Evolutionary conservation across 139 green algal genomes (phyloP), one percentile per base, ranked within the genome.

Genomic region (Coelastrella sp.): DNA sequence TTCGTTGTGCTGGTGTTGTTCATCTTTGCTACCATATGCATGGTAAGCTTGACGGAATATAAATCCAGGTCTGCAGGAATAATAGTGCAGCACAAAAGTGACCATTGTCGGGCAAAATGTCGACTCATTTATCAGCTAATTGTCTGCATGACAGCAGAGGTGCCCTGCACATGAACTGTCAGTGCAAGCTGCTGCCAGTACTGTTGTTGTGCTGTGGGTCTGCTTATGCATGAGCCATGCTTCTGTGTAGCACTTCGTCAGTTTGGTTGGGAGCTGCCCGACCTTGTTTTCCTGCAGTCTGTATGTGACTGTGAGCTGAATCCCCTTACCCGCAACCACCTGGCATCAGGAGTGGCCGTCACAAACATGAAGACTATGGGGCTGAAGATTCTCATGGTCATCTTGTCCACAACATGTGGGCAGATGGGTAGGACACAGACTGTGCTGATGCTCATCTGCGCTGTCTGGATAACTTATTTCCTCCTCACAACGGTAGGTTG

Each of bases 381-480:
- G 5, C 80, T 91, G 61, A 91, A 90, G 68, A 88, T 91, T 20
- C 23, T 32, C 23, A 88, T 91, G 80, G 71, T 91, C 6, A 23
- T 91, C 1, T 17, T 91, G 16, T 80, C 76, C 68, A 91, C 87
- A 0, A 32, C 22, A 3, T 77, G 54, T 20, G 20, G 3, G 32
- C 17, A 23, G 16, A 5, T 76, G 19, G 6, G 71, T 13, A 32
- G 7, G 17, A 17, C 66, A 19, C 88, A 91, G 79, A 20, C 14
- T 7, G 23, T 91, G 22, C 17, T 88, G 4, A 91, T 91, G 80
- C 56, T 88, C 20, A 76, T 91, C 54, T 84, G 66, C 68, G 65
- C 56, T 3, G 20, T 47, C 0, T 47, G 87, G 65, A 88, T 91
- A 17, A n/a, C n/a, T 2, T 83, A 68, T 60, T 82, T 58, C 61